phyloP scores from a whole-genome alignment of 345 rosid genomes.

The Mallotus nudiflorus region DNA sequence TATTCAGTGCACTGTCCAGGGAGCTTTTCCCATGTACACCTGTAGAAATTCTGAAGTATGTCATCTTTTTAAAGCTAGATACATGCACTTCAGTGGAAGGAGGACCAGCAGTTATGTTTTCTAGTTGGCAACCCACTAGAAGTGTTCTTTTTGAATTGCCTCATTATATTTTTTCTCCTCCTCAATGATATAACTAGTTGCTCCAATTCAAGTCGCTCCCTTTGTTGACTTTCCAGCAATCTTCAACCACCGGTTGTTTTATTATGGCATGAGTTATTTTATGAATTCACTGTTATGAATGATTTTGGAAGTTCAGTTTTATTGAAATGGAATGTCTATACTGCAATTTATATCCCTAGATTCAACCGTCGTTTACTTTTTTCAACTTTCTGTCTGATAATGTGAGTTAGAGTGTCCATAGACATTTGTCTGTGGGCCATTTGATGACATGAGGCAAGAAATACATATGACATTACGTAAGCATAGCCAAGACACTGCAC shows the following conservation, averaged over 20 bases:
- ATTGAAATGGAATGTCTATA: neutral
- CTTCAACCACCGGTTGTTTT: too few species aligned
- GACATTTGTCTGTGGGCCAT: conserved; percentile 7
- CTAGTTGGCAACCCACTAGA: neutral
- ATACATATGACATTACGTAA: neutral
- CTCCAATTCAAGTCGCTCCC: too few species aligned
- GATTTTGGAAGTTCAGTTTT: neutral
- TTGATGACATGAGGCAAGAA: neutral
- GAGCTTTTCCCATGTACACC: neutral
- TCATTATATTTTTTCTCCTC: neutral
- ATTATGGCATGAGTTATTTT: neutral
- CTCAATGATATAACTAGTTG: neutral
- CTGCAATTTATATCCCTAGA: neutral
- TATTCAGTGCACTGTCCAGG: too few species aligned
- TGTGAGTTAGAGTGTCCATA: neutral
- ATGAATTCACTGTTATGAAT: neutral
- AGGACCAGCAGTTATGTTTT: neutral
- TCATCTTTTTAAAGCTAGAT: neutral
- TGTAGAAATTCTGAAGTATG: neutral
- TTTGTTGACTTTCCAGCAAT: too few species aligned
- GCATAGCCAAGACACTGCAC: neutral
- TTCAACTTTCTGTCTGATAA: conserved; percentile 5
- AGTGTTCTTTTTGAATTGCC: conserved; percentile 1
- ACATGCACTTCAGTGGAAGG: neutral
- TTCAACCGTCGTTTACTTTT: neutral